Conservation (phyloP, 2,329 filamentous ascomycete species). For the Apiospora pterosperma region DNA sequence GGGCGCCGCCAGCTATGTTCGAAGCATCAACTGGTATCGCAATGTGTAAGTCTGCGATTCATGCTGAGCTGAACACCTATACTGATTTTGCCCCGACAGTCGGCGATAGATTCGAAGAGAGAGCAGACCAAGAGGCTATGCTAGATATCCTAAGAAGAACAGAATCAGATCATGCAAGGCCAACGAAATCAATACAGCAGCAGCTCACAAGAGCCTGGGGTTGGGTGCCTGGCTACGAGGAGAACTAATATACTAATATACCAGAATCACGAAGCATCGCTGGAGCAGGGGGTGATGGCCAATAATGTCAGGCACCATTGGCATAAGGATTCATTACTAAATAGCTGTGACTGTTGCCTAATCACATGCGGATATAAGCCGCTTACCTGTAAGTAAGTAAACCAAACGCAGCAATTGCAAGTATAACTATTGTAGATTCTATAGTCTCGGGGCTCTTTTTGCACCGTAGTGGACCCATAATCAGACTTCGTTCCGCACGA, state of each 20-base stretch:
- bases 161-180: conserved; percentile 49
- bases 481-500: no score
- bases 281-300: no score
- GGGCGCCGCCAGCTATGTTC: conserved; percentile 53
- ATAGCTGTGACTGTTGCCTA: no score
- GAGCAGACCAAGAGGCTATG: conserved; percentile 44
- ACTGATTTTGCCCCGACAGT: conserved; percentile 18
- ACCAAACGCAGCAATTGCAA: no score
- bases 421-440: no score
- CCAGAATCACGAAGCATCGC: no score
- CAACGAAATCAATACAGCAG: conserved; percentile 43
- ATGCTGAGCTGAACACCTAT: background rate
- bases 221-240: conserved; percentile 30
- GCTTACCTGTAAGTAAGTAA: no score
- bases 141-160: conserved; percentile 43
- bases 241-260: conserved; percentile 1
- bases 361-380: no score
- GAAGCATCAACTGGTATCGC: conserved; percentile 54
- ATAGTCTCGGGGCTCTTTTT: no score
- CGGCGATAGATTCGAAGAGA: conserved; percentile 46
- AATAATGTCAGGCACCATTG: no score
- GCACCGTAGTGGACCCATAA: no score
- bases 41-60: conserved; percentile 38
- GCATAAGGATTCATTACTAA: no score
- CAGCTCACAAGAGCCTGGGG: conserved; percentile 49